A percentile compares a stretch with the other conserved stretches of the same genome.
Conservation (phyloP, 2,329 filamentous ascomycete species). For the Chaetoscypha palmicola region DNA sequence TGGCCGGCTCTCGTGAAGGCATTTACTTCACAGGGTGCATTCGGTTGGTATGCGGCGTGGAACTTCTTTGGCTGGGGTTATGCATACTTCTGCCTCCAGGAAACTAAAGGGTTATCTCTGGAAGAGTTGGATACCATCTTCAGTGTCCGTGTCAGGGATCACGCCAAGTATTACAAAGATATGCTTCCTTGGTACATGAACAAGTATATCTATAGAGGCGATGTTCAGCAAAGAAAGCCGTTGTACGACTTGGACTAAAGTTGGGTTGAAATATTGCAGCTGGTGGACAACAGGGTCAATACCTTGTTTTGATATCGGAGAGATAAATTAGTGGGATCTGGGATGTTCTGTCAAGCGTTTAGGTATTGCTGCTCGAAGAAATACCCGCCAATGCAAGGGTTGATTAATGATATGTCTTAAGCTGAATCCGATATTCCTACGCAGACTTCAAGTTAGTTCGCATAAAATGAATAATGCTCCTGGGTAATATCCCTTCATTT, state of each 20-base stretch:
- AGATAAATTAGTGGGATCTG: no score
- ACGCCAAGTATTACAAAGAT: constrained; percentile 12
- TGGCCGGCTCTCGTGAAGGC: constrained; percentile 27
- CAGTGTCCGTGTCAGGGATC: constrained; percentile 11
- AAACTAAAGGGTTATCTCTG: constrained; percentile 26
- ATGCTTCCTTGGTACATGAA: constrained; percentile 13
- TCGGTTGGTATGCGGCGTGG: constrained; percentile 46
- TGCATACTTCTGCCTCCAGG: constrained; percentile 19
- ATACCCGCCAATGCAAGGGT: no score
- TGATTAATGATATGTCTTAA: no score
- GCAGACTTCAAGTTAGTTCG: no score
- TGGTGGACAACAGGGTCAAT: no score
- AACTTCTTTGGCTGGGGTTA: constrained; percentile 38
- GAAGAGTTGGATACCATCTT: constrained; percentile 26
- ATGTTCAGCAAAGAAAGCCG: background rate
- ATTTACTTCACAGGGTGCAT: constrained; percentile 34
- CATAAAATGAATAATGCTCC: no score
- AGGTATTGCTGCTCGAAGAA: no score
- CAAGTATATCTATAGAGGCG: constrained; percentile 8
- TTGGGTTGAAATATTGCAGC: no score
- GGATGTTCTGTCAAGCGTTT: no score
- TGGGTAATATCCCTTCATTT: no score
- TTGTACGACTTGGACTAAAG: background rate
- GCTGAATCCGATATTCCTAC: no score
- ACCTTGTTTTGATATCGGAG: no score